Percentiles rank a stretch among this genome's conserved stretches.
These are phyloP conservation scores for Melaleuca quinquenervia DNA, from an alignment of 345 rosid species.

Conservation along the genomic window DNA sequence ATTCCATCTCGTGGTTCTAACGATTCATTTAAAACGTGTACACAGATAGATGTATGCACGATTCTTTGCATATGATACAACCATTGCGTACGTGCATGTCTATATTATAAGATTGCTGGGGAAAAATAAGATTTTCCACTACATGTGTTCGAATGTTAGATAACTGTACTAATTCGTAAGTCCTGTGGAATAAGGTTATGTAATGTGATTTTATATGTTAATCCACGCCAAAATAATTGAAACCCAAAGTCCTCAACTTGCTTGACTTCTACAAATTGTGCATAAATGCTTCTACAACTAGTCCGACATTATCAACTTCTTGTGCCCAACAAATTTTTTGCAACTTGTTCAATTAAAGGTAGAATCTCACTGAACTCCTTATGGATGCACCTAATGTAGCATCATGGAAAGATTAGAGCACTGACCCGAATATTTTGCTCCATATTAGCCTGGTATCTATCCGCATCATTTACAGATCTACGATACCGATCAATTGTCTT, in stretches of 20 bases:
- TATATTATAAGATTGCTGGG: background rate
- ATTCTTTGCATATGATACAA: background rate
- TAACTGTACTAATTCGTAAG: background rate
- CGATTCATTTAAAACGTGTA: background rate
- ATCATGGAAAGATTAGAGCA: background rate
- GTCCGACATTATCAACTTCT: background rate
- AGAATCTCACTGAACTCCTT: background rate
- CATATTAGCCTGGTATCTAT: slow-evolving; percentile 1
- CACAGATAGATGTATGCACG: background rate
- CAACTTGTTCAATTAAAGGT: background rate
- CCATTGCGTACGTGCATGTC: background rate
- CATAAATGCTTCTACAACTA: background rate
- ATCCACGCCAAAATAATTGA: background rate
- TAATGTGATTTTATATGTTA: background rate
- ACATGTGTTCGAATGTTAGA: background rate
- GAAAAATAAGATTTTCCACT: background rate
- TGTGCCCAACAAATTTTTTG: background rate
- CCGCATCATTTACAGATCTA: slow-evolving; percentile 14
- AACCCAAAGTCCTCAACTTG: background rate
- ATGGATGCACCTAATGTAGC: background rate
- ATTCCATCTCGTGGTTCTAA: background rate
- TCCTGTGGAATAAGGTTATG: background rate
- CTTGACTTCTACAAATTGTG: background rate
- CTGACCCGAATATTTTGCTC: slow-evolving; percentile 4
- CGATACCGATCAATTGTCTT: slow-evolving; percentile 33